Conservation (phyloP, 2,329 filamentous ascomycete species). For the Aureobasidium sp. region DNA sequence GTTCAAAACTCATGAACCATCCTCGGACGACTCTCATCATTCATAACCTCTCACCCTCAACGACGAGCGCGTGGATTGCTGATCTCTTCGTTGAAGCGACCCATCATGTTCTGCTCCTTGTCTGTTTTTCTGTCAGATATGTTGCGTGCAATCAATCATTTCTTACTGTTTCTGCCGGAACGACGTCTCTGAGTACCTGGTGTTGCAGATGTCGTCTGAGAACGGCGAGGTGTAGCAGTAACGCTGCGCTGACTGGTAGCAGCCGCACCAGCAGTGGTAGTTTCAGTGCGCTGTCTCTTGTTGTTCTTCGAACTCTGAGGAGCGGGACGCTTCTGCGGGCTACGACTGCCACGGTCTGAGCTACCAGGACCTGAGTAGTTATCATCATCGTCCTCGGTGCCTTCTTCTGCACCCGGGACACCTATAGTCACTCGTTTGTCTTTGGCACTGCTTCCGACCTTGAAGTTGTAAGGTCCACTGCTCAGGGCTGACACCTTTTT, state of each 20-base stretch:
- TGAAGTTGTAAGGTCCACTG: conserved; percentile 20
- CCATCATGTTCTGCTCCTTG: conserved; percentile 16
- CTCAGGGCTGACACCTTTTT: conserved; percentile 18
- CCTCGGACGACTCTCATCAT: neutral
- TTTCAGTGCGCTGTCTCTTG: conserved; percentile 1
- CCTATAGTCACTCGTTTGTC: neutral
- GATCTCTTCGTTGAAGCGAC: conserved; percentile 15
- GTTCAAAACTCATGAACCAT: neutral
- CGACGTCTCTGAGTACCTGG: conserved; percentile 7
- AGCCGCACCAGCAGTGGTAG: neutral
- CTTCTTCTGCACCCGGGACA: neutral
- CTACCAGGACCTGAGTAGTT: neutral
- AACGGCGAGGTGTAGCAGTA: neutral
- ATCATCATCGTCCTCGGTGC: neutral
- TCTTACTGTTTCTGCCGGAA: conserved; percentile 7
- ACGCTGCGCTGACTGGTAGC: neutral
- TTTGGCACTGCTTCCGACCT: neutral
- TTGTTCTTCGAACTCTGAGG: neutral
- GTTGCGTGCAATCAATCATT: neutral
- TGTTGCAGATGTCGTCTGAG: neutral
- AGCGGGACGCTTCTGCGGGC: conserved; percentile 1
- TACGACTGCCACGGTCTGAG: neutral
- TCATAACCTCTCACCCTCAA: neutral
- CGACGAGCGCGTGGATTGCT: neutral
- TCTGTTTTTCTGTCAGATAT: conserved; percentile 7